Evolutionary conservation across 73 alveolate genomes (phyloP), one percentile per base, ranked within the genome.

Genomic region (Paramecium sexaurelia): DNA sequence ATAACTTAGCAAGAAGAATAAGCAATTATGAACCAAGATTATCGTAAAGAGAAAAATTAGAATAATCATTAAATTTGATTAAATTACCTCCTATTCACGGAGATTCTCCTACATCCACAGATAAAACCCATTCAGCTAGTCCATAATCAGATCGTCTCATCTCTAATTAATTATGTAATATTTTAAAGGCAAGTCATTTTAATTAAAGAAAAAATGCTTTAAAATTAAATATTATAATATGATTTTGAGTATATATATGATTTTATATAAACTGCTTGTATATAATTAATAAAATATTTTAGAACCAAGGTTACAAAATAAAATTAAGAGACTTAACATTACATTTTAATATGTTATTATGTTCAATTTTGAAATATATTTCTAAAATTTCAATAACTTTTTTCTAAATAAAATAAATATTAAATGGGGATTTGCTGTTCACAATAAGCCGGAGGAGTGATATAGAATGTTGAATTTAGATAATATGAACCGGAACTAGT

Each of bases 351-450:
- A n/a, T n/a, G n/a, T n/a, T n/a, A n/a, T n/a, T n/a, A n/a, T n/a
- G n/a, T n/a, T n/a, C n/a, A n/a, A n/a, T n/a, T n/a, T n/a, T n/a
- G n/a, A n/a, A n/a, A n/a, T n/a, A n/a, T n/a, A n/a, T 51, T 51
- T 51, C 15, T 17, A 51, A 51, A n/a, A n/a, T 51, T 51, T 47
- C 17, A 17, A 51, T 51, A 51, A 51, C 67, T 51, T 51, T 51
- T 17, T 17, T 8, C 15, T 3, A 51, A 51, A 51, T 51, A 51
- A 35, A 51, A 51, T 51, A 51, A 51, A 17, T 51, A 51, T 51
- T 51, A 26, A 61, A 61, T 61, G 83, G 83, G 83, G 3, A 61
- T 32, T 10, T 61, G 83, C n/a, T 61, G 83, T 61, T 61, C 83
- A 6, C 11, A 61, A 61, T 32, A 61, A 9, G 4, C 83, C 9